Percentiles rank a stretch among this genome's conserved stretches.
Evolutionary conservation across 2,329 filamentous ascomycete genomes (phyloP).

Genomic region (Cephalotrichum gorgonifer): DNA sequence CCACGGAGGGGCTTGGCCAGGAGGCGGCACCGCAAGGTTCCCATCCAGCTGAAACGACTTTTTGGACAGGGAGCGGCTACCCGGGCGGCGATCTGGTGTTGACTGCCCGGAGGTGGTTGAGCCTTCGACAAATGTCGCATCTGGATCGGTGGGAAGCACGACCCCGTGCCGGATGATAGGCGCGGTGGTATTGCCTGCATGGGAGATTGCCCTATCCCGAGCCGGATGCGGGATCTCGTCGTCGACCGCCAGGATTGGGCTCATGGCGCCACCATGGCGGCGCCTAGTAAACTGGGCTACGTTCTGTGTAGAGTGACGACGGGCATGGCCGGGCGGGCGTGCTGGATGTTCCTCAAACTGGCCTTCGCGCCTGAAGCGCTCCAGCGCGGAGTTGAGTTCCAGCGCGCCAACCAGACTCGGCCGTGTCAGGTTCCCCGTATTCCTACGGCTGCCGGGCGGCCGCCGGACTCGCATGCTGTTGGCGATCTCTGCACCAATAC

Average conservation of each 20-base stretch:
- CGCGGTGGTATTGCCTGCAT: background rate
- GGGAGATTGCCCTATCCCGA: background rate
- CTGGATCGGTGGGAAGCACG: background rate
- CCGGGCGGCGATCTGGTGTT: background rate
- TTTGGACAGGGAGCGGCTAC: constrained; percentile 3
- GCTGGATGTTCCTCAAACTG: background rate
- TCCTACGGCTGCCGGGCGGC: constrained; percentile 52
- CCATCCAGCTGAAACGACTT: constrained; percentile 20
- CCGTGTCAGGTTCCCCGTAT: constrained; percentile 75
- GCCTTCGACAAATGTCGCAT: background rate
- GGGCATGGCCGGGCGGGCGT: background rate
- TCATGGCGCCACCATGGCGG: background rate
- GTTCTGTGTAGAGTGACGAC: constrained; percentile 3
- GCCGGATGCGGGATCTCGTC: background rate
- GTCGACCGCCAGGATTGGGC: background rate
- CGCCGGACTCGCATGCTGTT: constrained; percentile 87
- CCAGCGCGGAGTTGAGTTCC: constrained; percentile 84
- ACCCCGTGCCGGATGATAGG: background rate
- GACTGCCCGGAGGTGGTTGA: background rate
- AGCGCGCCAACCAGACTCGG: constrained; percentile 88
- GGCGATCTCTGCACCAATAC: constrained; percentile 71
- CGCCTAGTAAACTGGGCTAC: background rate
- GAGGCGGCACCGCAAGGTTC: constrained; percentile 29
- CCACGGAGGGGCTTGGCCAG: constrained; percentile 8
- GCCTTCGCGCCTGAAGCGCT: constrained; percentile 69